These are phyloP conservation scores for Podospora fimiseda DNA, from an alignment of 495 filamentous ascomycete species.

Conservation along the genomic window DNA sequence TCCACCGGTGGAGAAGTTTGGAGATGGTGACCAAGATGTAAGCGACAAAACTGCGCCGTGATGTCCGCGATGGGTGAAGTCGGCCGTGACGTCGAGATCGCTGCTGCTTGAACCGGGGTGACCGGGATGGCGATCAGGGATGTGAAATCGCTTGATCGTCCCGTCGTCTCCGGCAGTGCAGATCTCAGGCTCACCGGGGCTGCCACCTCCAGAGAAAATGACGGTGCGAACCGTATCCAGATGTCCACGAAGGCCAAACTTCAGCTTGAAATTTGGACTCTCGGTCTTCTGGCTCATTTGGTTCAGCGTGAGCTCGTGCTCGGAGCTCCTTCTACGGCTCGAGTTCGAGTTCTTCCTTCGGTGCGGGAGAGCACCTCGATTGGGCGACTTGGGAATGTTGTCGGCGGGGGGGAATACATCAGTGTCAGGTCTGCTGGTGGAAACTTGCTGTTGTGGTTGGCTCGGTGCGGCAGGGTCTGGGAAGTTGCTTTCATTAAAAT, in stretches of 20 bases:
- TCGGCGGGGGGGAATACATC: constrained; percentile 82
- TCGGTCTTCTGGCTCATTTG: constrained; percentile 47
- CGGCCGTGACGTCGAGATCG: constrained; percentile 84
- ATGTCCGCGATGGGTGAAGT: constrained; percentile 93
- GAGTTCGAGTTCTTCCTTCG: constrained; percentile 75
- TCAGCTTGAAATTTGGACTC: constrained; percentile 74
- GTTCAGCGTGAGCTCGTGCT: constrained; percentile 47
- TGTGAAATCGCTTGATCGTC: constrained; percentile 92
- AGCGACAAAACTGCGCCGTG: constrained; percentile 81
- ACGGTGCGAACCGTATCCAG: constrained; percentile 88
- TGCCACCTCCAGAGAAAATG: constrained; percentile 93
- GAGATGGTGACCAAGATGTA: constrained; percentile 75
- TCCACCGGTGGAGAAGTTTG: constrained; percentile 82
- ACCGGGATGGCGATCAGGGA: constrained; percentile 60
- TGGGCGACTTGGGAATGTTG: constrained; percentile 71
- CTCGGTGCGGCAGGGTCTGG: constrained; percentile 38
- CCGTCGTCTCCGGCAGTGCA: constrained; percentile 96
- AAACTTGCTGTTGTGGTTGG: constrained; percentile 30
- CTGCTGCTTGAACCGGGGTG: constrained; percentile 46
- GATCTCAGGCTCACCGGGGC: constrained; percentile 89
- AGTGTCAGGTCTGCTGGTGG: constrained; percentile 62
- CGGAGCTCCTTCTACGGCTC: constrained; percentile 49
- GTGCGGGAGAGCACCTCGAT: constrained; percentile 62
- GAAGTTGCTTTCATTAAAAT: constrained; percentile 72
- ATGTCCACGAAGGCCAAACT: constrained; percentile 87